These are phyloP conservation scores for Cryptococcus floricola DNA, from an alignment of 1,284 basidiomycete genomes.

Conservation along the genomic window DNA sequence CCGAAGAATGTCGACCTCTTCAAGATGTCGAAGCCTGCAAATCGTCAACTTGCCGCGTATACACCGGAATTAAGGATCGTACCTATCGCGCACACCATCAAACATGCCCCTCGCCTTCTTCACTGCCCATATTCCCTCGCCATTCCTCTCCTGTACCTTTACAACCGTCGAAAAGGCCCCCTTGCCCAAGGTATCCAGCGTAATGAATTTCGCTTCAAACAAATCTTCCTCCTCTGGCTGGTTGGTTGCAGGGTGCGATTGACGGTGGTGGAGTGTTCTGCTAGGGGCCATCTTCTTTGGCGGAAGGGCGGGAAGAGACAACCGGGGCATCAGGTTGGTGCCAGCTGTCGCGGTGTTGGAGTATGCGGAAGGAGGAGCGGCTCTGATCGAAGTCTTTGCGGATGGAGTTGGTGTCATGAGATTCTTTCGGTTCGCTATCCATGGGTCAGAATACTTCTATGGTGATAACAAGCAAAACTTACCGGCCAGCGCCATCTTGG, in stretches of 20 bases:
- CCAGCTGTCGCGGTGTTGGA: slow-evolving; percentile 6
- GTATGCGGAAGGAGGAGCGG: slow-evolving; percentile 6
- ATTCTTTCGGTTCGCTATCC: slow-evolving; percentile 14
- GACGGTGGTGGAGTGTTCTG: slow-evolving; percentile 44
- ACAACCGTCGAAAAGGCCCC: slow-evolving; percentile 94
- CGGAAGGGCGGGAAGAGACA: slow-evolving; percentile 46
- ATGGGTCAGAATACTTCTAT: not conserved
- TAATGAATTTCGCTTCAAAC: slow-evolving; percentile 59
- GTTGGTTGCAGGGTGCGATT: slow-evolving; percentile 40
- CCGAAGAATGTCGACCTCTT: slow-evolving; percentile 91
- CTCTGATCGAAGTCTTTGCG: slow-evolving; percentile 14
- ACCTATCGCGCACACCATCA: slow-evolving; percentile 87
- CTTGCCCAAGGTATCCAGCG: slow-evolving; percentile 76
- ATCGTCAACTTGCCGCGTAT: slow-evolving; percentile 17
- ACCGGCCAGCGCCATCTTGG: slow-evolving; percentile 17
- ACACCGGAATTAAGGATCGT: slow-evolving; percentile 40
- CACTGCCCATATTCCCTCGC: slow-evolving; percentile 69
- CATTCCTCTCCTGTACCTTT: slow-evolving; percentile 73
- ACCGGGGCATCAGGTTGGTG: slow-evolving; percentile 33
- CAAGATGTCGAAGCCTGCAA: slow-evolving; percentile 74
- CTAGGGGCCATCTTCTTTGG: slow-evolving; percentile 30
- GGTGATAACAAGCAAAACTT: not conserved
- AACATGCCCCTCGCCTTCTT: slow-evolving; percentile 89
- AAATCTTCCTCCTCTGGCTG: slow-evolving; percentile 42
- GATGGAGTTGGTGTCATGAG: slow-evolving; percentile 26